phyloP scores from a whole-genome alignment of 2,329 filamentous ascomycete species.

The Trichoderma citrinoviride region DNA sequence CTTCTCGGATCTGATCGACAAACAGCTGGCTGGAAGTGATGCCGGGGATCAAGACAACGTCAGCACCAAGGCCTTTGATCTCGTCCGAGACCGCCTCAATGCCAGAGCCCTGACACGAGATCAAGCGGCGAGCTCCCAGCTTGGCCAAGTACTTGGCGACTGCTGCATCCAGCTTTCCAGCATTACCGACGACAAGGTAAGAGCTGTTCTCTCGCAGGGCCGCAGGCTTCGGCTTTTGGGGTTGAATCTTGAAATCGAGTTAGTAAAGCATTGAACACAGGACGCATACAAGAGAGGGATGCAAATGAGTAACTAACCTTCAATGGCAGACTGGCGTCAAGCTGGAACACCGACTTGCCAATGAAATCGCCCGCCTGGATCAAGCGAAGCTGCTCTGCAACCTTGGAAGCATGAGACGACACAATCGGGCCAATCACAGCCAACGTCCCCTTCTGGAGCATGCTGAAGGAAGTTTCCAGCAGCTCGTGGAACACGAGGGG shows the following conservation, averaged over 20 bases:
- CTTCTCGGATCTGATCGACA: slow-evolving; percentile 3
- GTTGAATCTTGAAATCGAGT: slow-evolving; percentile 15
- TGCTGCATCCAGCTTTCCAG: neutral
- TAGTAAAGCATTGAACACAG: neutral
- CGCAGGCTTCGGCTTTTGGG: slow-evolving; percentile 12
- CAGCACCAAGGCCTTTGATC: neutral
- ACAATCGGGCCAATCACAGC: slow-evolving; percentile 3
- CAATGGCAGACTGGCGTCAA: slow-evolving; percentile 13
- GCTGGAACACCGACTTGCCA: slow-evolving; percentile 9
- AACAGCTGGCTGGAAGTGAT: neutral
- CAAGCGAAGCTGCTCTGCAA: slow-evolving; percentile 6
- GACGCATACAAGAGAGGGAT: neutral
- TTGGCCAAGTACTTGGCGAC: slow-evolving; percentile 14
- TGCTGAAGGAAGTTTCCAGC: slow-evolving; percentile 6
- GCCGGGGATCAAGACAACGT: slow-evolving; percentile 13
- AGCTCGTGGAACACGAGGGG: slow-evolving; percentile 9
- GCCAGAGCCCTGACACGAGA: neutral
- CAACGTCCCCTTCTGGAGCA: slow-evolving; percentile 4
- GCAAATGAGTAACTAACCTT: neutral
- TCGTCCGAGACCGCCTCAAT: neutral
- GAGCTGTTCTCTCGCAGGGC: slow-evolving; percentile 15
- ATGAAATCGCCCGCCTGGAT: slow-evolving; percentile 14
- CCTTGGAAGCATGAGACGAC: slow-evolving; percentile 7
- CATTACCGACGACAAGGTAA: slow-evolving; percentile 5
- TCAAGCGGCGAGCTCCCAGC: slow-evolving; percentile 14